Percentiles rank a stretch among this genome's conserved stretches.
phyloP scores from a whole-genome alignment of 495 filamentous ascomycete species.

The Oleoguttula mirabilis region DNA sequence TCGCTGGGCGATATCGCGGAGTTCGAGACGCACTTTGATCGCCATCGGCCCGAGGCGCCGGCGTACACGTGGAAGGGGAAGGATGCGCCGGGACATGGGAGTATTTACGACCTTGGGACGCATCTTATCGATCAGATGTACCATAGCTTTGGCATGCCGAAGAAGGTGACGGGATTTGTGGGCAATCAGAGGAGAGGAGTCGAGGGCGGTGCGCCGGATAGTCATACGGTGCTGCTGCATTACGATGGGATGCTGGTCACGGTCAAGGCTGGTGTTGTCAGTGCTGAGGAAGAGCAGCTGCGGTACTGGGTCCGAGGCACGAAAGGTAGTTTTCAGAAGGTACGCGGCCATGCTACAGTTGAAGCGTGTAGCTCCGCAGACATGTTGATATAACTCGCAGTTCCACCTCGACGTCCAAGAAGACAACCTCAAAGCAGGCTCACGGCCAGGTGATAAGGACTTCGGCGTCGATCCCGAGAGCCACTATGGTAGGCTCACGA shows the following conservation, averaged over 20 bases:
- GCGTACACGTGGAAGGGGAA: conserved; percentile 51
- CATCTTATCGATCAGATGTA: conserved; percentile 77
- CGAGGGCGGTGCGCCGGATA: conserved; percentile 54
- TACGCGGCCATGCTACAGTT: neutral
- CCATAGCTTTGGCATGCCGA: conserved; percentile 64
- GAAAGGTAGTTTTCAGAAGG: conserved; percentile 68
- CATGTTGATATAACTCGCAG: conserved; percentile 18
- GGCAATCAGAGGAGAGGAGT: conserved; percentile 45
- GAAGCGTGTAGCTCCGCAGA: neutral
- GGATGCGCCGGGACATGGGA: conserved; percentile 54
- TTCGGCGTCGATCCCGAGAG: conserved; percentile 57
- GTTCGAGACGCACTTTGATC: conserved; percentile 77
- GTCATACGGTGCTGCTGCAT: conserved; percentile 54
- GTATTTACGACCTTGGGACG: conserved; percentile 70
- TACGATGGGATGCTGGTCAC: conserved; percentile 53
- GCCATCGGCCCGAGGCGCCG: conserved; percentile 47
- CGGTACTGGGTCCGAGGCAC: conserved; percentile 72
- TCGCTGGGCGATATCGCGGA: conserved; percentile 60
- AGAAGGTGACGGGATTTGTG: conserved; percentile 54
- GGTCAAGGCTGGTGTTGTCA: conserved; percentile 58
- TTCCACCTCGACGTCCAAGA: conserved; percentile 70
- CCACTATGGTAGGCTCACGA: conserved; percentile 38
- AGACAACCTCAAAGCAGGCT: conserved; percentile 60
- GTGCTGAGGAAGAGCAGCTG: conserved; percentile 57
- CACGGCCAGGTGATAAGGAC: conserved; percentile 47